phyloP scores from a whole-genome alignment of 129 eudicot genomes.

The Flaveria ramosissima region DNA sequence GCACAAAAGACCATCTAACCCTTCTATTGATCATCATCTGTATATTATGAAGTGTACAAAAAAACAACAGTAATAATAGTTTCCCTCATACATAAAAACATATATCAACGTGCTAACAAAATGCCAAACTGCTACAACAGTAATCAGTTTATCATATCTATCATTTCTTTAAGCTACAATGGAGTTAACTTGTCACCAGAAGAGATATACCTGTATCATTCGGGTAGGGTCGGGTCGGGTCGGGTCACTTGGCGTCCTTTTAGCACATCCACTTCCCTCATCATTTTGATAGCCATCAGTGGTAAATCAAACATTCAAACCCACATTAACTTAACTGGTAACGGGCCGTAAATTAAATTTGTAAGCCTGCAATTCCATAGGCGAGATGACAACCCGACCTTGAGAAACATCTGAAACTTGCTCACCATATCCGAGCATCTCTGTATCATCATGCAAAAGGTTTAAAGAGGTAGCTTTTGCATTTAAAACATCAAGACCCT shows the following conservation, averaged over 20 bases:
- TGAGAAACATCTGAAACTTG: slow-evolving; percentile 62
- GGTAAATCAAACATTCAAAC: too few species aligned
- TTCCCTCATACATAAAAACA: slow-evolving; percentile 30
- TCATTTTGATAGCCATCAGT: background rate
- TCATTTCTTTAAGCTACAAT: slow-evolving; percentile 21
- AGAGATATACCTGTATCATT: background rate
- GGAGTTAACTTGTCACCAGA: slow-evolving; percentile 9
- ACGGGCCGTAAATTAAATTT: slow-evolving; percentile 64
- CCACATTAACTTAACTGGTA: slow-evolving; percentile 16
- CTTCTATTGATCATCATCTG: background rate
- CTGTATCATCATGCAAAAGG: slow-evolving; percentile 88
- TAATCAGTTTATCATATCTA: background rate
- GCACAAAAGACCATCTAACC: background rate
- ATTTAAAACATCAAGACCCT: slow-evolving; percentile 67
- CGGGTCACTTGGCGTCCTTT: background rate
- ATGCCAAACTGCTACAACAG: slow-evolving; percentile 22
- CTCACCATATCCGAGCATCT: slow-evolving; percentile 79
- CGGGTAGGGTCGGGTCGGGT: background rate
- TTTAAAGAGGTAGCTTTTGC: slow-evolving; percentile 78
- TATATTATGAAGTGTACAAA: slow-evolving; percentile 35
- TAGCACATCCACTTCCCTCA: background rate
- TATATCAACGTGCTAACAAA: slow-evolving; percentile 2
- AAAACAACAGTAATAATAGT: slow-evolving; percentile 22
- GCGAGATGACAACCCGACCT: slow-evolving; percentile 75
- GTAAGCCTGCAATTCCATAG: slow-evolving; percentile 96